Evolutionary conservation across 768 basidiomycete species (phyloP).

Genomic region (Agaricus bisporus): DNA sequence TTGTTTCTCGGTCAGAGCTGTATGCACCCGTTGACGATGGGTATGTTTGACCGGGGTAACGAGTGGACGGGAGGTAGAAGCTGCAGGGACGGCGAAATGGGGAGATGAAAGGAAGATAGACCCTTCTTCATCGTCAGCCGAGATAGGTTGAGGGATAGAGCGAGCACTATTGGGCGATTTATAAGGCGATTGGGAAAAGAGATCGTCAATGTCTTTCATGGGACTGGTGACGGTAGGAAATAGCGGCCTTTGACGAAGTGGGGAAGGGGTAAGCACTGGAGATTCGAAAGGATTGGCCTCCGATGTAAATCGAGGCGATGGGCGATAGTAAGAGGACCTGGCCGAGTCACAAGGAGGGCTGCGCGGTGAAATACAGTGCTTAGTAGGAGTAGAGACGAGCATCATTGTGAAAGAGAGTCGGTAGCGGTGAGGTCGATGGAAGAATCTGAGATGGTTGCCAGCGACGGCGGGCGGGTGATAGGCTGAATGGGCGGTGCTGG

Average conservation of each 20-base stretch:
- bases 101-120: slow-evolving; percentile 51
- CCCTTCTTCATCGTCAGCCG: slow-evolving; percentile 50
- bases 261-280: slow-evolving; percentile 62
- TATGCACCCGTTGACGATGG: slow-evolving; percentile 32
- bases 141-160: slow-evolving; percentile 36
- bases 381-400: slow-evolving; percentile 40
- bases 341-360: slow-evolving; percentile 22
- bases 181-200: slow-evolving; percentile 50
- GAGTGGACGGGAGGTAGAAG: slow-evolving; percentile 43
- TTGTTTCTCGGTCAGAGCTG: slow-evolving; percentile 33
- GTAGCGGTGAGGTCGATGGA: slow-evolving; percentile 17
- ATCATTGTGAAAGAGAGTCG: slow-evolving; percentile 25
- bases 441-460: slow-evolving; percentile 14
- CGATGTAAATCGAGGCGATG: slow-evolving; percentile 26
- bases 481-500: slow-evolving; percentile 7
- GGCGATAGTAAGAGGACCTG: slow-evolving; percentile 30
- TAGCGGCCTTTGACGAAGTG: slow-evolving; percentile 40
- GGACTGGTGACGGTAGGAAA: slow-evolving; percentile 25
- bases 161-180: slow-evolving; percentile 19
- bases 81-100: slow-evolving; percentile 33
- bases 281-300: slow-evolving; percentile 39
- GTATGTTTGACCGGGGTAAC: slow-evolving; percentile 54
- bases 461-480: neutral
- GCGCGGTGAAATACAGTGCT: slow-evolving; percentile 26
- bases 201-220: slow-evolving; percentile 37